Base-by-base conservation (phyloP, 768 basidiomycete species). In the Collybiopsis confluens region DNA sequence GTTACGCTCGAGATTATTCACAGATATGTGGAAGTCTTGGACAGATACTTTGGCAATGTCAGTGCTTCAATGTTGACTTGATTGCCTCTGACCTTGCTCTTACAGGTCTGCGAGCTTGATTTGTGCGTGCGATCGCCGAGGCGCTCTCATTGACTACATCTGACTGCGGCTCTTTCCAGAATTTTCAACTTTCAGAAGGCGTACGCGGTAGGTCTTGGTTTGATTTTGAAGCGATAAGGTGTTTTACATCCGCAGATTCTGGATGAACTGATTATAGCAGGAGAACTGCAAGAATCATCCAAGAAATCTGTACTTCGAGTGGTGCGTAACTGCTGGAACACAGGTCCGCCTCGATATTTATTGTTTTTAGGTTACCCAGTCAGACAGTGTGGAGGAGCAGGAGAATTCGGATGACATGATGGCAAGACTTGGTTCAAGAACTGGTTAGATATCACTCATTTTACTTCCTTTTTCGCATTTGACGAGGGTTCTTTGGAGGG, bases 121-220 rank as follows among this genome's bases (percentile, higher is more conserved):
- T 73, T 98, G 92, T 94, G n/a, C n/a, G n/a, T n/a, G n/a, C n/a
- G n/a, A n/a, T n/a, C n/a, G n/a, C n/a, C n/a, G 65, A 66, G 83
- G 56, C 15, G 61, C n/a, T 24, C 15, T 21, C 4, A 18, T 54
- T 30, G 42, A 44, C 54, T 41, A 18, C 45, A 41, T 45, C 21
- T 27, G 30, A 36, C 37, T 6, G 35, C 9, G 11, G 16, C 40
- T 36, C n/a, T 23, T 11, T 18, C 20, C 60, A 94, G 92, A 50
- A 96, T 98, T 60, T 98, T 97, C 81, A 97, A 97, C 73, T 98
- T 98, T 67, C 90, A 98, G 66, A 91, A 93, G 68, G 96, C 95
- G 1, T 97, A 93, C 66, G 84, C 90, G 3, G 94, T 90, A 57
- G 42, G 74, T 64, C 36, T 16, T 23, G n/a, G n/a, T n/a, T n/a